phyloP scores from a whole-genome alignment of 164 flowering plant genomes.

The Kalanchoe fedtschenkoi region DNA sequence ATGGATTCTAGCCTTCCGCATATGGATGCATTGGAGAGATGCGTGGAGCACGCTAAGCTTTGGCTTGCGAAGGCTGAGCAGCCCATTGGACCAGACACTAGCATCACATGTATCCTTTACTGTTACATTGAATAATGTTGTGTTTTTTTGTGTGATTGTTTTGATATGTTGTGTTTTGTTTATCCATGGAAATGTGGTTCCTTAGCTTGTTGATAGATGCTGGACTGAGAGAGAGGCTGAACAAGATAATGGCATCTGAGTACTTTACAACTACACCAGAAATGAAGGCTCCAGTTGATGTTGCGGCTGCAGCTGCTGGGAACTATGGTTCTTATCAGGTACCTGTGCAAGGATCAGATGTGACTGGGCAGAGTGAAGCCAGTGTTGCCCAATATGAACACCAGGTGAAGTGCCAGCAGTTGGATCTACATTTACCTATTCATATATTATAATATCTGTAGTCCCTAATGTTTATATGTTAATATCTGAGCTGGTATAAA shows the following conservation, averaged over 20 bases:
- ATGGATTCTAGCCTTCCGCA: constrained; percentile 64
- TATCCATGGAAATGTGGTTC: not conserved
- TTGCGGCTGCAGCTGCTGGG: constrained; percentile 61
- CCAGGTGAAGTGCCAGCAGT: constrained; percentile 22
- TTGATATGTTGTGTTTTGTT: not conserved
- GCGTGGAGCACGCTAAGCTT: constrained; percentile 72
- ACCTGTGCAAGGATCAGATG: constrained; percentile 19
- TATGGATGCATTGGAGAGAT: constrained; percentile 57
- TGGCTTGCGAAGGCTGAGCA: constrained; percentile 63
- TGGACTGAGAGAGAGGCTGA: constrained; percentile 57
- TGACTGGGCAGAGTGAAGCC: constrained; percentile 32
- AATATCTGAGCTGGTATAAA: not conserved
- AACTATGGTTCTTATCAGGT: constrained; percentile 52
- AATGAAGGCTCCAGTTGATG: constrained; percentile 67
- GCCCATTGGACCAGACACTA: constrained; percentile 38
- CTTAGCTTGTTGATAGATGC: constrained; percentile 42
- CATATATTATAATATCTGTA: not conserved
- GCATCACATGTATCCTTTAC: constrained; percentile 50
- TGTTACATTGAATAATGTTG: not conserved
- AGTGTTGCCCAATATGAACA: constrained; percentile 29
- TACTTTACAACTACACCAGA: constrained; percentile 76
- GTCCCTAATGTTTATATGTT: not conserved
- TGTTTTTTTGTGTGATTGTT: not conserved
- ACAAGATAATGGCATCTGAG: constrained; percentile 75
- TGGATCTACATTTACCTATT: not conserved